Evolutionary conservation across 208 protist genomes (phyloP).

Genomic region (Crithidia bombi): DNA sequence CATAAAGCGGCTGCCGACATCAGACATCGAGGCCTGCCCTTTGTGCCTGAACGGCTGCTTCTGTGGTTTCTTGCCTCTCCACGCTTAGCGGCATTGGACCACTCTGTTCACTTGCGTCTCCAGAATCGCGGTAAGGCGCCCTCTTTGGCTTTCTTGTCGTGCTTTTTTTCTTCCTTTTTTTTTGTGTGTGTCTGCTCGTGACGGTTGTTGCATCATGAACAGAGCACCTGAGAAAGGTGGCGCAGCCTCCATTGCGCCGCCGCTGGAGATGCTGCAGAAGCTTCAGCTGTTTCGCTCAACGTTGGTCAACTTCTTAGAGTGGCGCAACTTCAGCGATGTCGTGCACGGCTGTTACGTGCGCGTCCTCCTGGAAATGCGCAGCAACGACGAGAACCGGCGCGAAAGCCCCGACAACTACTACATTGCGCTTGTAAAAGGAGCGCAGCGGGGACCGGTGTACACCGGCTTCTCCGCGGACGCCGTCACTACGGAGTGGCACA

Average conservation of each 20-base stretch:
- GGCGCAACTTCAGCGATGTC: constrained; percentile 86
- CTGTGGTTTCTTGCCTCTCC: no score
- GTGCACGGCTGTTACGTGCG: constrained; percentile 90
- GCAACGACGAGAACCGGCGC: constrained; percentile 61
- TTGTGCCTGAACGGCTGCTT: no score
- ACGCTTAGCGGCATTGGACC: no score
- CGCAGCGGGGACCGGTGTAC: constrained; percentile 75
- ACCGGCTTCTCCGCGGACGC: constrained; percentile 88
- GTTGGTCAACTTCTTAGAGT: constrained; percentile 84
- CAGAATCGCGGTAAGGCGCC: no score
- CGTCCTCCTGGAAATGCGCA: constrained; percentile 90
- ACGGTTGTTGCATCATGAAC: constrained; percentile 12
- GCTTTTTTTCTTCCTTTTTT: constrained; percentile 23
- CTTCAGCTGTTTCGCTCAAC: constrained; percentile 90
- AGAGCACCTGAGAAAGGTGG: constrained; percentile 12
- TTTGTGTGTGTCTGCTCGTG: background rate
- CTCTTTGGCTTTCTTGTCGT: constrained; percentile 19
- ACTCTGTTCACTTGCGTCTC: no score
- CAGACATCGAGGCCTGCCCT: no score
- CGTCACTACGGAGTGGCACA: constrained; percentile 85
- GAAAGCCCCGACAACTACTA: constrained; percentile 89
- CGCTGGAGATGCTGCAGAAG: constrained; percentile 71
- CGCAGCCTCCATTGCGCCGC: constrained; percentile 48
- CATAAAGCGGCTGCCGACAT: no score
- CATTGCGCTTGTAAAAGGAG: constrained; percentile 87